Evolutionary conservation across 2,329 filamentous ascomycete species (phyloP), one percentile per base, ranked within the genome.

Genomic region (Ophiocordyceps unilateralis): DNA sequence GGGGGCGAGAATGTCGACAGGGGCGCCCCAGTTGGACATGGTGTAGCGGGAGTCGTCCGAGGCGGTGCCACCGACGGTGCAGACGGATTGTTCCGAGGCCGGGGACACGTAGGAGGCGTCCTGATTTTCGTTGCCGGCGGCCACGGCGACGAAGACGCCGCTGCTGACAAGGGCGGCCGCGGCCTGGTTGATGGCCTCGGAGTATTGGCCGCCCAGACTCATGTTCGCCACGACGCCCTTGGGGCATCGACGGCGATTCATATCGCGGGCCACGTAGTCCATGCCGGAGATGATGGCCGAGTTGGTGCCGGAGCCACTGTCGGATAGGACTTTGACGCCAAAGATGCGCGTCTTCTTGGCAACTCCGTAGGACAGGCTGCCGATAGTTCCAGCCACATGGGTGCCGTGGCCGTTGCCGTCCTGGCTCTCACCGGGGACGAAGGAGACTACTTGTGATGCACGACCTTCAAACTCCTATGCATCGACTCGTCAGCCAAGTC

Each of bases 81-180:
- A 67, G 24, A 60, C 68, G n/a, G 50, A 53, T 3, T 60, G 40
- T 44, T 62, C 62, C 4, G 60, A 66, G 21, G 65, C 62, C 2
- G 66, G 65, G 2, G 65, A 69, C 47, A 36, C 22, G 49, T 57
- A 59, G 28, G 54, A 47, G 1, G 67, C 66, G 46, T 69, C 56
- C 24, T 49, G 51, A 44, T 58, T 57, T 19, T 60, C 55, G 53
- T 73, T 73, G 36, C 70, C 70, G 24, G 69, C 70, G 3, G 70
- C 69, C 15, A 72, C 69, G 44, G 64, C 68, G 38, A 70, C 56
- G 45, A 69, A 67, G 44, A 72, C 55, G 26, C 69, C 69, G 1
- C 56, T 53, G 23, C 46, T 45, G 47, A 66, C 57, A 26, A 68
- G 58, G 40, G 55, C 57, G 10, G 57, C 58, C 21, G 69, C 66